phyloP scores from a whole-genome alignment of 2,329 filamentous ascomycete genomes.

The Keithomyces neogunnii region DNA sequence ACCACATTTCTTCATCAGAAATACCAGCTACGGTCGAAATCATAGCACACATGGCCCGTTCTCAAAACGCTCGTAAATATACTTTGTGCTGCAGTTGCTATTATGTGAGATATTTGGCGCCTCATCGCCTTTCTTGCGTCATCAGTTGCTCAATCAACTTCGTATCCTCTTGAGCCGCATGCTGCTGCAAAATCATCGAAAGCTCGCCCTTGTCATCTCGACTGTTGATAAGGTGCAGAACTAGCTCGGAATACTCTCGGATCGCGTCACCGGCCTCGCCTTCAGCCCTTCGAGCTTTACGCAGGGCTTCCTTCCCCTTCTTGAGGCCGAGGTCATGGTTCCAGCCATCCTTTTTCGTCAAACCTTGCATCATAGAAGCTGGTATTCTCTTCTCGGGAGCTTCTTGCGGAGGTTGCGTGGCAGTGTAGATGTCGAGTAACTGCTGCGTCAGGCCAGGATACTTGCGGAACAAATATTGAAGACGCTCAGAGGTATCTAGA shows the following conservation, averaged over 20 bases:
- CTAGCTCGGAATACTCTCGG: slow-evolving; percentile 51
- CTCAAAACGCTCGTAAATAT: not conserved
- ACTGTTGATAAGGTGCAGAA: slow-evolving; percentile 37
- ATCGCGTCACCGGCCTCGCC: slow-evolving; percentile 51
- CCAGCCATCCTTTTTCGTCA: slow-evolving; percentile 39
- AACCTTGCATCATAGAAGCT: slow-evolving; percentile 23
- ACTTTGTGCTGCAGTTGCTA: not conserved
- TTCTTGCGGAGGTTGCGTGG: slow-evolving; percentile 37
- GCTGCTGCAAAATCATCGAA: slow-evolving; percentile 31
- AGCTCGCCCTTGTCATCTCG: slow-evolving; percentile 22
- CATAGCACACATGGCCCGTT: not conserved
- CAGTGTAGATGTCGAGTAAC: slow-evolving; percentile 39
- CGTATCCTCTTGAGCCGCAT: slow-evolving; percentile 38
- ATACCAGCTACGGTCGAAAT: not conserved
- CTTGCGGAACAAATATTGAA: slow-evolving; percentile 40
- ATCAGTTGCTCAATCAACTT: slow-evolving; percentile 42
- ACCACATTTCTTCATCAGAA: not conserved
- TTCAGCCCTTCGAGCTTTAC: slow-evolving; percentile 37
- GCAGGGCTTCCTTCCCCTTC: slow-evolving; percentile 45
- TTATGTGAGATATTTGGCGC: not conserved
- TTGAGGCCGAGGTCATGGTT: slow-evolving; percentile 48
- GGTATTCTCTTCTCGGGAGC: slow-evolving; percentile 18
- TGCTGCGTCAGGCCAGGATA: slow-evolving; percentile 42
- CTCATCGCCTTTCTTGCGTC: slow-evolving; percentile 31
- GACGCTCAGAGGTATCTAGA: slow-evolving; percentile 41